A percentile compares a stretch with the other conserved stretches of the same genome.
phyloP scores from a whole-genome alignment of 495 filamentous ascomycete genomes.

The Tetracladium setigerum region DNA sequence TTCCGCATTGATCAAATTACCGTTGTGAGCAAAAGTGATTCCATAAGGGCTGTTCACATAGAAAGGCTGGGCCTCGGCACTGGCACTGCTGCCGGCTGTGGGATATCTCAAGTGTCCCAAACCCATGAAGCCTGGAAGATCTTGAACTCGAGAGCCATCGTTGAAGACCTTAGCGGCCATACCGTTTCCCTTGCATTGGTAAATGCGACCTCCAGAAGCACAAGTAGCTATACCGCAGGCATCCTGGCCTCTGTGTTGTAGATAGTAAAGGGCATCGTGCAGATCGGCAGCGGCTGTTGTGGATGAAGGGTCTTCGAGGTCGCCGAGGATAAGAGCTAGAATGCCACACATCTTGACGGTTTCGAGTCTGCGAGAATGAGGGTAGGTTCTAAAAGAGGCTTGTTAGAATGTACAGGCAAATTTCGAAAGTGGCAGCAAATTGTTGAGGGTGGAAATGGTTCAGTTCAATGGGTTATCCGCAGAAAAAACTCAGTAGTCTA shows the following conservation, averaged over 20 bases:
- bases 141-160: slow-evolving; percentile 63
- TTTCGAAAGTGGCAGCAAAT: background rate
- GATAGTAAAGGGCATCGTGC: slow-evolving; percentile 83
- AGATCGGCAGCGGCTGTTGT: slow-evolving; percentile 66
- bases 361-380: background rate
- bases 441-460: slow-evolving; percentile 8
- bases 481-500: slow-evolving; percentile 32
- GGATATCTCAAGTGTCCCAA: slow-evolving; percentile 87
- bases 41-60: slow-evolving; percentile 92
- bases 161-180: slow-evolving; percentile 85
- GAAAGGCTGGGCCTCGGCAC: slow-evolving; percentile 78
- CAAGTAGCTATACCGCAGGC: slow-evolving; percentile 84
- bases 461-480: slow-evolving; percentile 23
- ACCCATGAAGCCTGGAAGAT: slow-evolving; percentile 86
- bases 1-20: slow-evolving; percentile 90
- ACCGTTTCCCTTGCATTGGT: slow-evolving; percentile 87
- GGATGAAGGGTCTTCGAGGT: slow-evolving; percentile 40
- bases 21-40: slow-evolving; percentile 61
- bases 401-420: slow-evolving; percentile 7
- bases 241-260: slow-evolving; percentile 86
- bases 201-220: slow-evolving; percentile 69
- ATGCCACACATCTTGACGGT: slow-evolving; percentile 72
- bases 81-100: slow-evolving; percentile 80
- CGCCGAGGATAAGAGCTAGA: slow-evolving; percentile 70
- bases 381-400: background rate